Evolutionary conservation across 2,329 filamentous ascomycete species (phyloP), one percentile per base, ranked within the genome.

Genomic region (Sclerotinia borealis): DNA sequence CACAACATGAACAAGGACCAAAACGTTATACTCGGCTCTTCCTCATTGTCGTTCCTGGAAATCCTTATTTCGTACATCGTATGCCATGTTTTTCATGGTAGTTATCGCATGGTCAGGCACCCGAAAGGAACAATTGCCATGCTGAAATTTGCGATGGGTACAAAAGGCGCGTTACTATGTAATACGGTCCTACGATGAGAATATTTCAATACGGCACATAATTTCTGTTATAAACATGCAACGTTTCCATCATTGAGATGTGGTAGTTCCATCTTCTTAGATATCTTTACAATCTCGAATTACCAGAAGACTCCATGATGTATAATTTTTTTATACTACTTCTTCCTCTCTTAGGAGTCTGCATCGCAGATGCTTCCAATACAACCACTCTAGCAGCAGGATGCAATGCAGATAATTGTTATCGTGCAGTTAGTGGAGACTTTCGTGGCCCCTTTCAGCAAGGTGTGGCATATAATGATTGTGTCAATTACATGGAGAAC

Each of bases 351-450:
- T 17, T 43, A 45, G 25, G 41, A 45, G n/a, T 22, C 41, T 48
- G 37, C 22, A 45, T 39, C 13, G 50, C 51, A 47, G 19, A 27
- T 17, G 25, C 27, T 22, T 17, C 15, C 9, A 62, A 36, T 13
- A 62, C 37, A 15, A 52, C 15, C 13, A 37, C 60, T 31, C n/a
- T 25, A 10, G 10, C 17, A 36, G 25, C 47, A 43, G n/a, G 43
- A n/a, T 63, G 61, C 37, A 39, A 60, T 45, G 47, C 43, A 43
- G 61, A 63, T 27, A 63, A 63, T 25, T 63, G 61, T 37, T 59
- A 59, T 51, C 61, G 61, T 36, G 61, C 61, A 45, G 47, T 63
- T 27, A 51, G 43, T 43, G 61, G 61, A 11, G 61, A 52, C 22
- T 59, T 59, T 41, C 60, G 60, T 56, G 60, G 60, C 4, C 41